These are phyloP conservation scores for Lunularia cruciata DNA, from an alignment of 225 moss, liverwort and hornwort genomes.

Conservation along the genomic window DNA sequence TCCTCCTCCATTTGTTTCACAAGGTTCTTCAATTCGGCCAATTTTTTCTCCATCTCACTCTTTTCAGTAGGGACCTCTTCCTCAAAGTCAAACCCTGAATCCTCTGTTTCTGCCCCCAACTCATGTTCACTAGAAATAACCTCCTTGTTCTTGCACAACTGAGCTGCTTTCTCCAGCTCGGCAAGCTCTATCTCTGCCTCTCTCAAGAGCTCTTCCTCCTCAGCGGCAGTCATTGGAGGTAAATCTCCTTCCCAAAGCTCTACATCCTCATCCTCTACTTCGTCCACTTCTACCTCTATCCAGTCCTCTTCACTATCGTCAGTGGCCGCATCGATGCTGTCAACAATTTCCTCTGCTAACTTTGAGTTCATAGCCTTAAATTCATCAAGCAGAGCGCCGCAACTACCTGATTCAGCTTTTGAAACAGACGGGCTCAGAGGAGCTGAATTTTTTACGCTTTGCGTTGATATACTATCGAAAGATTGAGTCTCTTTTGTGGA, in stretches of 20 bases:
- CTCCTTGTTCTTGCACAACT: neutral
- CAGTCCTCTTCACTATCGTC: constrained; percentile 33
- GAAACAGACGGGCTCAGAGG: neutral
- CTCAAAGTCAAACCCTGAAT: neutral
- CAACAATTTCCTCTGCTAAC: neutral
- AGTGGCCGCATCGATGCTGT: neutral
- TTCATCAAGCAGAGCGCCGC: neutral
- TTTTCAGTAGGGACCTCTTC: neutral
- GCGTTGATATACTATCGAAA: too few species aligned
- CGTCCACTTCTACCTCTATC: constrained; percentile 39
- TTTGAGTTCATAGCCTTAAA: neutral
- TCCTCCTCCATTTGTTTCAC: constrained; percentile 36
- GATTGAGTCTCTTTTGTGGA: too few species aligned
- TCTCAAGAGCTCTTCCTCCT: constrained; percentile 40
- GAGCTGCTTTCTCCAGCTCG: constrained; percentile 31
- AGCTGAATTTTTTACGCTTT: neutral
- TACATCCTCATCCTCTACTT: constrained; percentile 36
- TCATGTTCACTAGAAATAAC: neutral
- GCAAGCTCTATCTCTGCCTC: constrained; percentile 45
- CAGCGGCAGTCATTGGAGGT: constrained; percentile 43
- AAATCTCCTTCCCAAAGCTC: constrained; percentile 49
- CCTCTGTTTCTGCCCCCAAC: neutral
- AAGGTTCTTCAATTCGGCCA: constrained; percentile 31
- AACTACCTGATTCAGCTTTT: neutral
- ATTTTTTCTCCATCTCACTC: constrained; percentile 25